Evolutionary conservation across 305 asterid genomes (phyloP).

Genomic region (Fraxinus xanthoxyloides): DNA sequence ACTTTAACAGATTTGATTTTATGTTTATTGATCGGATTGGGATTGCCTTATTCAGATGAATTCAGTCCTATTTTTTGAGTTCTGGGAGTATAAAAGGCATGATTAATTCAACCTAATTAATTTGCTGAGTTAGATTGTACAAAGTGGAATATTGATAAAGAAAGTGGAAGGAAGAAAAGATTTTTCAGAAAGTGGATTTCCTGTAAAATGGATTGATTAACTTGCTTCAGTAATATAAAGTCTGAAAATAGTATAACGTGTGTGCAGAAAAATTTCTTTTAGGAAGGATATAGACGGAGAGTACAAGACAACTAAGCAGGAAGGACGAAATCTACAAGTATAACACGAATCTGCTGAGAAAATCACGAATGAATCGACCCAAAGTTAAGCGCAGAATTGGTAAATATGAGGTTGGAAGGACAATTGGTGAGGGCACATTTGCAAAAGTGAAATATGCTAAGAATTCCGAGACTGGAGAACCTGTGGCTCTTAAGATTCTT

Average conservation of each 20-base stretch:
- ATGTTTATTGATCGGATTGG: not conserved
- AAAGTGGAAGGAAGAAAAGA: not conserved
- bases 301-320: not conserved
- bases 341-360: slow-evolving; percentile 2
- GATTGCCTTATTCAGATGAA: not conserved
- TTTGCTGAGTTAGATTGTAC: not conserved
- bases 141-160: not conserved
- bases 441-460: slow-evolving; percentile 88
- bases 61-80: not conserved
- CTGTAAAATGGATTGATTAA: not conserved
- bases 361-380: slow-evolving; percentile 54
- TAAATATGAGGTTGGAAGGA: slow-evolving; percentile 89
- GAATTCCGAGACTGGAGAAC: slow-evolving; percentile 68
- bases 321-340: slow-evolving; percentile 9
- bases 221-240: slow-evolving; percentile 1
- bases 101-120: not conserved
- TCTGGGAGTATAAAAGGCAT: not conserved
- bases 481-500: slow-evolving; percentile 83
- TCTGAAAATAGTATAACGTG: slow-evolving; percentile 19
- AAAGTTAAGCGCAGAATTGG: slow-evolving; percentile 79
- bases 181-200: not conserved
- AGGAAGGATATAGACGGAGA: slow-evolving; percentile 4
- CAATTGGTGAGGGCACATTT: slow-evolving; percentile 95
- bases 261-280: slow-evolving; percentile 30
- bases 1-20: not conserved